phyloP scores from a whole-genome alignment of 2,329 filamentous ascomycete species.

The Bipolaris oryzae region DNA sequence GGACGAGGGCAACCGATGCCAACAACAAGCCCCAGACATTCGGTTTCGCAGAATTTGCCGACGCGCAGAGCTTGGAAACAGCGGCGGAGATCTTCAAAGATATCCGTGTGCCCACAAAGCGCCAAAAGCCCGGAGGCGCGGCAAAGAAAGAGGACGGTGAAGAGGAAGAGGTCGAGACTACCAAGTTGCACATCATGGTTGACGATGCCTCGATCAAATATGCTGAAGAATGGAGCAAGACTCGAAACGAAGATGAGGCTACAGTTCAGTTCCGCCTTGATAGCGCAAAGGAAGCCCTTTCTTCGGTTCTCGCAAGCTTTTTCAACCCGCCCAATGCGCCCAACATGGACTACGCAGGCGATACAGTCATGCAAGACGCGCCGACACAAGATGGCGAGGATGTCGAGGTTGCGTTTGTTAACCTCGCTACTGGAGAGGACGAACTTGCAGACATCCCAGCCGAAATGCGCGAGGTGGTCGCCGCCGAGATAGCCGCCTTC shows the following conservation, averaged over 20 bases:
- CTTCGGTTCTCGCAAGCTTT: slow-evolving; percentile 71
- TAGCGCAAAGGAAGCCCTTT: slow-evolving; percentile 70
- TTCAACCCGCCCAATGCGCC: slow-evolving; percentile 64
- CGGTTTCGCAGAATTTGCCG: slow-evolving; percentile 95
- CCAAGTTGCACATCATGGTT: slow-evolving; percentile 70
- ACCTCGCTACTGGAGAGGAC: slow-evolving; percentile 75
- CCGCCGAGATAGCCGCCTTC: slow-evolving; percentile 92
- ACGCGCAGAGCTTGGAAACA: slow-evolving; percentile 82
- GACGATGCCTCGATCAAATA: slow-evolving; percentile 85
- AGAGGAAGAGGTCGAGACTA: slow-evolving; percentile 64
- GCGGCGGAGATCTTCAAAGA: slow-evolving; percentile 85
- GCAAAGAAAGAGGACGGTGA: slow-evolving; percentile 50
- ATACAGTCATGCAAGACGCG: slow-evolving; percentile 70
- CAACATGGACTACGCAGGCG: slow-evolving; percentile 65
- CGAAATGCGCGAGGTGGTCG: slow-evolving; percentile 94
- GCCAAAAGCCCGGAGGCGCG: slow-evolving; percentile 62
- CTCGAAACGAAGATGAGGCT: slow-evolving; percentile 66
- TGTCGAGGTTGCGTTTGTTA: slow-evolving; percentile 88
- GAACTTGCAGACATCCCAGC: slow-evolving; percentile 94
- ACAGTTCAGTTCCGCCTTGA: slow-evolving; percentile 72
- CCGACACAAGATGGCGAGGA: slow-evolving; percentile 61
- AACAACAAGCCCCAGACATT: slow-evolving; percentile 84
- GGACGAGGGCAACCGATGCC: slow-evolving; percentile 80
- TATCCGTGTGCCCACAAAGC: slow-evolving; percentile 79
- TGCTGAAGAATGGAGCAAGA: slow-evolving; percentile 78